Evolutionary conservation across 768 basidiomycete species (phyloP).

Genomic region (Leccinum olivaceopallidum): DNA sequence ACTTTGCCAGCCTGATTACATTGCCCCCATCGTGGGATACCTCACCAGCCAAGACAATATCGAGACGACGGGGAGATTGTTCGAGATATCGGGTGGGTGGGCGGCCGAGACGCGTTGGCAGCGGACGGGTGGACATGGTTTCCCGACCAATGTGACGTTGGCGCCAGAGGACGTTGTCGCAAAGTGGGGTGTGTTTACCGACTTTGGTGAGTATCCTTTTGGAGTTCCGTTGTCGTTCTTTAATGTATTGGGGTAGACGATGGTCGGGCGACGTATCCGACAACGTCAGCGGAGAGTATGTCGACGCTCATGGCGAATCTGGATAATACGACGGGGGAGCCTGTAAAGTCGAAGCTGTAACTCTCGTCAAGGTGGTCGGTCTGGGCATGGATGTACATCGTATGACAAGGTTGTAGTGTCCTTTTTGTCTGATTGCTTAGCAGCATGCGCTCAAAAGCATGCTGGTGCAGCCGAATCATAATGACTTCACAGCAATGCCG

Average conservation of each 20-base stretch:
- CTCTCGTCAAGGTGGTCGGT: neutral
- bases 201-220: slow-evolving; percentile 60
- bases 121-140: slow-evolving; percentile 81
- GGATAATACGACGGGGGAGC: slow-evolving; percentile 31
- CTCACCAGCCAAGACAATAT: slow-evolving; percentile 81
- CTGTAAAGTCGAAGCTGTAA: slow-evolving; percentile 55
- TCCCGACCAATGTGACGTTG: slow-evolving; percentile 74
- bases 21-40: slow-evolving; percentile 92
- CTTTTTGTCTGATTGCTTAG: neutral
- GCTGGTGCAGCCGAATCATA: too few species aligned
- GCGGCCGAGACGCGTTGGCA: slow-evolving; percentile 93
- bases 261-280: slow-evolving; percentile 80
- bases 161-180: slow-evolving; percentile 78
- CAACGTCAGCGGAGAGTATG: slow-evolving; percentile 71
- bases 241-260: slow-evolving; percentile 51
- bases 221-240: neutral
- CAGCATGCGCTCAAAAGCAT: too few species aligned
- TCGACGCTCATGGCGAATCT: slow-evolving; percentile 74
- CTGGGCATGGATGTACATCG: too few species aligned
- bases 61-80: slow-evolving; percentile 70
- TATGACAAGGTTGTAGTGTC: neutral
- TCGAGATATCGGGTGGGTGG: slow-evolving; percentile 92
- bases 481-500: too few species aligned
- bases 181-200: slow-evolving; percentile 83
- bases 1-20: slow-evolving; percentile 70